Percentiles rank a stretch among this genome's conserved stretches.
Evolutionary conservation across 1,139 yeast genomes (phyloP).

Genomic region (Geotrichum phurueaensis): DNA sequence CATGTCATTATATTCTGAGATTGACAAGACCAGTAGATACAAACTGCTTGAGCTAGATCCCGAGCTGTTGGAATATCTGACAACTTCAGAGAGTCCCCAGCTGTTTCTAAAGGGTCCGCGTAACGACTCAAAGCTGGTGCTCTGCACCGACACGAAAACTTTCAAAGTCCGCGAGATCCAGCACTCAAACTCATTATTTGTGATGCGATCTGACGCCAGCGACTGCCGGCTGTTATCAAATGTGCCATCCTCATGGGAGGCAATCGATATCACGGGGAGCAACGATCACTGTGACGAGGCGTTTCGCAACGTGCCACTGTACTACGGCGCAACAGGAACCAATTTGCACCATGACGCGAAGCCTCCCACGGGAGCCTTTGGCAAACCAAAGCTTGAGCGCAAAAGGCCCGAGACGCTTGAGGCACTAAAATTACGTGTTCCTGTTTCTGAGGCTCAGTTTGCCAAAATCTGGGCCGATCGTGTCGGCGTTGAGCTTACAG

Average conservation of each 20-base stretch:
- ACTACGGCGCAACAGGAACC: conserved; percentile 35
- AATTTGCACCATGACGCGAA: neutral
- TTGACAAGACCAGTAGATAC: conserved; percentile 13
- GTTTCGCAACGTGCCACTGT: conserved; percentile 44
- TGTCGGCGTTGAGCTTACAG: conserved; percentile 54
- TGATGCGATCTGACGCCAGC: conserved; percentile 28
- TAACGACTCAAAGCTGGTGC: conserved; percentile 45
- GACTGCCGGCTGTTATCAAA: conserved; percentile 34
- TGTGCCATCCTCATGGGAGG: conserved; percentile 45
- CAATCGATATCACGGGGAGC: conserved; percentile 31
- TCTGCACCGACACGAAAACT: conserved; percentile 56
- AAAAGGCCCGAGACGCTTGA: conserved; percentile 31
- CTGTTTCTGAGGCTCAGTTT: conserved; percentile 56
- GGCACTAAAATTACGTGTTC: conserved; percentile 43
- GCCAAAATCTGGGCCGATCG: conserved; percentile 45
- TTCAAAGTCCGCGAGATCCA: conserved; percentile 71
- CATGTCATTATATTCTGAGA: conserved; percentile 18
- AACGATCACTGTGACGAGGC: conserved; percentile 17
- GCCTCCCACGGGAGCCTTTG: neutral
- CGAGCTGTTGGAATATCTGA: conserved; percentile 12
- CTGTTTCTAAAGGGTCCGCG: conserved; percentile 36
- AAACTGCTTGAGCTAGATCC: conserved; percentile 15
- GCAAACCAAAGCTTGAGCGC: neutral
- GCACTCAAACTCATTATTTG: conserved; percentile 74
- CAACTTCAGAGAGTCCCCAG: conserved; percentile 6